Base-by-base conservation (phyloP, 192 early-diverging fungal species). In the Coemansia sp. region DNA sequence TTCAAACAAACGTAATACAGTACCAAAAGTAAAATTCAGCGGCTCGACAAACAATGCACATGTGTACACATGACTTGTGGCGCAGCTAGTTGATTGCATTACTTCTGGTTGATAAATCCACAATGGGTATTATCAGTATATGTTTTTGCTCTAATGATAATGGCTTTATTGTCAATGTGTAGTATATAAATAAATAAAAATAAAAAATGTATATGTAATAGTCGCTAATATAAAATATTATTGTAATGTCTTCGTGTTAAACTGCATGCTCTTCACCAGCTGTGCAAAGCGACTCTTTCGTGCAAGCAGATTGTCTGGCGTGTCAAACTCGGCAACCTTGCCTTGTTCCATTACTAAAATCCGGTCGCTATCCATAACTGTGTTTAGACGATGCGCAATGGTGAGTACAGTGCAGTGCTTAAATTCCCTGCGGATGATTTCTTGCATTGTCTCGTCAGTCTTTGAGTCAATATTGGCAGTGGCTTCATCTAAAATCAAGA, bases 361-460 rank as follows among this genome's bases (percentile, higher is more conserved):
- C 25, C 53, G 25, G 29, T 55, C 53, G 14, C 53, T 55, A 22
- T 55, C 53, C 53, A 55, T 55, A 14, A 55, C 53, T 1, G 26
- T 55, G 14, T 55, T 9, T 5, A 55, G 53, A 14, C 53, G 53
- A 29, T 55, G 53, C 26, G 53, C 53, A 55, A 55, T 55, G 10
- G 53, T 55, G 14, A 55, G 53, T 27, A 55, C 53, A 29, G 53
- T 55, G 12, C 26, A 55, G 11, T 55, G 26, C 12, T 17, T 22
- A 29, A 55, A 55, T 16, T 55, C 53, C 1, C 1, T 26, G 11
- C 14, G 26, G 17, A 55, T 55, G 7, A 55, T 26, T 14, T 11
- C 14, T 54, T 89, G 87, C 56, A 89, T 89, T 23, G 68, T 67
- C 47, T 87, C 71, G 22, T 87, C 87, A 0, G 84, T 90, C 35